Conservation (phyloP, 441 rosid species). For the Populus tomentosa region DNA sequence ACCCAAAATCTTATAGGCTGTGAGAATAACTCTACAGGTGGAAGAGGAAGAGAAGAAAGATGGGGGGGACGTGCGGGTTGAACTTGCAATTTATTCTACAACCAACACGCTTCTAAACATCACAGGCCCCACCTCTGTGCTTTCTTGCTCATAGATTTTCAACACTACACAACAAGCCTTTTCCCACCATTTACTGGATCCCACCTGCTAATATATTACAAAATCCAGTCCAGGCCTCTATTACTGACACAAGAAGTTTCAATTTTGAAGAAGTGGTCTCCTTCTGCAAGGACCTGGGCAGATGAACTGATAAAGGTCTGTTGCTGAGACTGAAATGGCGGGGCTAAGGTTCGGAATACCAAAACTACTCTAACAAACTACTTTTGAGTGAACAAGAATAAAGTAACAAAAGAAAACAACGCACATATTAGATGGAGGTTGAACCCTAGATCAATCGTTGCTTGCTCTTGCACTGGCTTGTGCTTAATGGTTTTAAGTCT, state of each 20-base stretch:
- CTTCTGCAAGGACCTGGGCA: not conserved
- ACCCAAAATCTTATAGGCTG: too few species aligned
- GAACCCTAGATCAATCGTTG: not conserved
- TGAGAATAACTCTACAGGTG: too few species aligned
- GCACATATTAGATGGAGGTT: not conserved
- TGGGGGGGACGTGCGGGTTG: not conserved
- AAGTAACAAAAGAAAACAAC: not conserved
- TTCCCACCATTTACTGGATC: too few species aligned
- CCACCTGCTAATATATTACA: not conserved
- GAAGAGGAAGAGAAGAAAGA: too few species aligned
- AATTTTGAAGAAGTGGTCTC: not conserved
- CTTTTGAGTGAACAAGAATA: not conserved
- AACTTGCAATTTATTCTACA: not conserved
- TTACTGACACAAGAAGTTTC: not conserved
- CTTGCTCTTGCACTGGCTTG: not conserved
- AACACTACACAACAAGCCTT: not conserved
- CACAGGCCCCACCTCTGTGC: not conserved
- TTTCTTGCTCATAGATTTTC: not conserved
- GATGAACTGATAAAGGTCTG: not conserved
- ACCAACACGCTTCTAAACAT: not conserved
- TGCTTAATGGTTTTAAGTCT: not conserved
- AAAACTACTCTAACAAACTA: too few species aligned
- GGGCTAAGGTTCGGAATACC: not conserved
- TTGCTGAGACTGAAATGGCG: not conserved
- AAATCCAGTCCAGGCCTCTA: not conserved